These are phyloP conservation scores for Dovyalis caffra DNA, from an alignment of 345 rosid genomes.

Conservation along the genomic window DNA sequence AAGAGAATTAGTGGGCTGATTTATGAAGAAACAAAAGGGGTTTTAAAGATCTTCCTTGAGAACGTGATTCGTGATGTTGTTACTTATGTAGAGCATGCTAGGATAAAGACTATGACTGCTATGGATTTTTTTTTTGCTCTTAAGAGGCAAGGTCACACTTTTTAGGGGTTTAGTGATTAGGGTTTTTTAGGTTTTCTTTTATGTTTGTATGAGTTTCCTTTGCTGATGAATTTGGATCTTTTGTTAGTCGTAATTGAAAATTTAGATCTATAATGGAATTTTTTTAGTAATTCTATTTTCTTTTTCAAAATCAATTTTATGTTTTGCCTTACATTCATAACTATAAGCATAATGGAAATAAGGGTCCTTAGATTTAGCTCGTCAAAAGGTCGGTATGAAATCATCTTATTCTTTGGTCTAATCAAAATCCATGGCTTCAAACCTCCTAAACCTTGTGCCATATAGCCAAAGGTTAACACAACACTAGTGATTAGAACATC, in stretches of 20 bases:
- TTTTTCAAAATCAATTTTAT: background rate
- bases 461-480: conserved; percentile 28
- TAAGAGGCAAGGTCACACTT: conserved; percentile 4
- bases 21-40: conserved; percentile 2
- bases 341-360: conserved; percentile 16
- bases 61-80: conserved; percentile 8
- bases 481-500: conserved; percentile 25
- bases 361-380: conserved; percentile 23
- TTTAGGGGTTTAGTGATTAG: conserved; percentile 2
- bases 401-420: too few species aligned
- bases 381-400: conserved; percentile 11
- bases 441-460: conserved; percentile 24
- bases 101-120: background rate
- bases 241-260: background rate
- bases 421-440: conserved; percentile 20
- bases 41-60: conserved; percentile 7
- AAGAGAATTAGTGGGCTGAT: conserved; percentile 5
- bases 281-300: background rate
- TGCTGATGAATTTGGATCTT: background rate
- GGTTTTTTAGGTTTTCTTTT: background rate
- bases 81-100: background rate
- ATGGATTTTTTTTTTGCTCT: conserved; percentile 8
- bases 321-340: background rate
- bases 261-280: background rate
- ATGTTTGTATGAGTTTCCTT: background rate